phyloP scores from a whole-genome alignment of 1,284 basidiomycete genomes.

The Trichosporon coremiiforme region DNA sequence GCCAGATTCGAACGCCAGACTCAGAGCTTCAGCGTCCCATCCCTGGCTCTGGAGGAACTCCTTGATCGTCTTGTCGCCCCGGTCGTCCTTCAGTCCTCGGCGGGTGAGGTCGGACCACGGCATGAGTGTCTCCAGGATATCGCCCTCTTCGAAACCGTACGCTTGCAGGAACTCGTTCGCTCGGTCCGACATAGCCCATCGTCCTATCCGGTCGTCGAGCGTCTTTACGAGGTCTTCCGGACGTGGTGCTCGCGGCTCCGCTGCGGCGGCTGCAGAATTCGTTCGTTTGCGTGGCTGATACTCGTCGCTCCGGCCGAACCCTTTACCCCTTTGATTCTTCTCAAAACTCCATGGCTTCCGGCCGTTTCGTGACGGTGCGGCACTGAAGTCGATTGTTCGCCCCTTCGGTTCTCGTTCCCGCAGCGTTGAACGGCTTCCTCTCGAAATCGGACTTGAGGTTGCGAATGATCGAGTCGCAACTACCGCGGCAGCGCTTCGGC shows the following conservation, averaged over 20 bases:
- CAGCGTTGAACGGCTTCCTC: background rate
- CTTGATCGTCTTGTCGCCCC: constrained; percentile 22
- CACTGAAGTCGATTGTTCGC: background rate
- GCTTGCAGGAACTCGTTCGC: background rate
- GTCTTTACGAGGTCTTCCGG: background rate
- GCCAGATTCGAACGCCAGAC: constrained; percentile 38
- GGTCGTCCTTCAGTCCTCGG: constrained; percentile 15
- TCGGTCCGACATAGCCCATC: background rate
- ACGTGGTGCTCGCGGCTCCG: background rate
- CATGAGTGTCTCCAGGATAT: constrained; percentile 1
- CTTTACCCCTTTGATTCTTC: background rate
- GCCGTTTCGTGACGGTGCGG: background rate
- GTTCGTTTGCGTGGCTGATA: background rate
- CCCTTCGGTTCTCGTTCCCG: background rate
- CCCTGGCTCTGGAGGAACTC: constrained; percentile 29
- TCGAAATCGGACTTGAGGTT: background rate
- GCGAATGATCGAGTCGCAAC: background rate
- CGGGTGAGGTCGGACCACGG: constrained; percentile 20
- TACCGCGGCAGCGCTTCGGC: background rate
- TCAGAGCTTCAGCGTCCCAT: constrained; percentile 39
- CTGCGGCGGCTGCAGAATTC: background rate
- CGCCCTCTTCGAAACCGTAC: background rate
- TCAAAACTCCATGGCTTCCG: background rate
- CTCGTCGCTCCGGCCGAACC: background rate
- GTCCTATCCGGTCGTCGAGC: constrained; percentile 1